Percentiles rank a stretch among this genome's conserved stretches.
Evolutionary conservation across 768 basidiomycete genomes (phyloP).

Genomic region (Macrolepiota albuminosa): DNA sequence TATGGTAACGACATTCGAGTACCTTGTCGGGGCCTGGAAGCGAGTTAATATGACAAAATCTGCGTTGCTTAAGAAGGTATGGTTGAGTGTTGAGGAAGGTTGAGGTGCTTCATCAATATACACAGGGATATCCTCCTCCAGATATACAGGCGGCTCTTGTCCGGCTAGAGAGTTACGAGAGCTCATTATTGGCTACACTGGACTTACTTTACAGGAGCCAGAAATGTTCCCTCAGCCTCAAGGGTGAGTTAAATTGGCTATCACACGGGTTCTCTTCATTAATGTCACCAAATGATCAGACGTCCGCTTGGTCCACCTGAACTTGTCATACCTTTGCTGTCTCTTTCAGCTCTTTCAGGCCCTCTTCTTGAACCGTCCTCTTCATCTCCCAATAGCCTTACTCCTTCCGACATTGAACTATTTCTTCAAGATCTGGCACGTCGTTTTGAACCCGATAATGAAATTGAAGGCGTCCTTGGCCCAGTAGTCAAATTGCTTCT

Average conservation of each 20-base stretch:
- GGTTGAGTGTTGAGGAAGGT: not conserved
- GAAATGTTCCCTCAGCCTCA: slow-evolving; percentile 91
- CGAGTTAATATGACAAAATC: slow-evolving; percentile 58
- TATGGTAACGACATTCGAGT: slow-evolving; percentile 88
- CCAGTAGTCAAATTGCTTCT: slow-evolving; percentile 61
- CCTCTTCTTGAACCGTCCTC: slow-evolving; percentile 52
- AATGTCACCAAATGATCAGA: slow-evolving; percentile 28
- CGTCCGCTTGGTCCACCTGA: slow-evolving; percentile 74
- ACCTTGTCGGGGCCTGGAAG: slow-evolving; percentile 89
- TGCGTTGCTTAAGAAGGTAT: slow-evolving; percentile 61
- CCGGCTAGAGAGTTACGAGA: slow-evolving; percentile 72
- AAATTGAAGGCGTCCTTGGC: slow-evolving; percentile 74
- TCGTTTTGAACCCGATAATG: slow-evolving; percentile 77
- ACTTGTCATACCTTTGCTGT: slow-evolving; percentile 76
- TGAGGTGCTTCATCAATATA: not conserved
- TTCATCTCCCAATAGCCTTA: slow-evolving; percentile 45
- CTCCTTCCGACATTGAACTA: slow-evolving; percentile 64
- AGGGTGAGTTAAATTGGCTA: slow-evolving; percentile 40
- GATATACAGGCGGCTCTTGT: slow-evolving; percentile 57
- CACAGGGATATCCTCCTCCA: slow-evolving; percentile 54
- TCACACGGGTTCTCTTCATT: not conserved
- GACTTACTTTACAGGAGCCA: slow-evolving; percentile 85
- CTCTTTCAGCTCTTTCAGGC: slow-evolving; percentile 62
- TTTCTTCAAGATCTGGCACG: slow-evolving; percentile 82
- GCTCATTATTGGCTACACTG: slow-evolving; percentile 83